phyloP scores from a whole-genome alignment of 2,329 filamentous ascomycete genomes.

The Sporothrix dimorphospora region DNA sequence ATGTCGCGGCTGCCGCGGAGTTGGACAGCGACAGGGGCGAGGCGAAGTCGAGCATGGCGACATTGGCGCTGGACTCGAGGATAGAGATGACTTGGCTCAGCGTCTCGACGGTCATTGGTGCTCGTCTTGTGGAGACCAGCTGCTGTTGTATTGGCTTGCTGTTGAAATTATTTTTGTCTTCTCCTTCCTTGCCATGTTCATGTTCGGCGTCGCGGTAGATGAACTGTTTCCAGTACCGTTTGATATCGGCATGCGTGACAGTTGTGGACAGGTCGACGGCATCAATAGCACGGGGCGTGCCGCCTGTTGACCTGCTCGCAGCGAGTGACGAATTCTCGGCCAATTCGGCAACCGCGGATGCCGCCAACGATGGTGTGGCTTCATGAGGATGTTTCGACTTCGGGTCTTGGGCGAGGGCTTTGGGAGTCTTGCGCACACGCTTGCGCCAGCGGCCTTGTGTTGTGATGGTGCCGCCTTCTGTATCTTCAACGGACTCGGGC shows the following conservation, averaged over 20 bases:
- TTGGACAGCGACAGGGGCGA: not conserved
- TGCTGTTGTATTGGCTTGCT: not conserved
- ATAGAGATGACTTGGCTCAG: constrained; percentile 20
- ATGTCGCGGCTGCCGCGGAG: not conserved
- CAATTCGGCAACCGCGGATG: not conserved
- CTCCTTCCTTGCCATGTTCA: not conserved
- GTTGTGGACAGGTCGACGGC: constrained; percentile 22
- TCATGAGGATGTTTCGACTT: not conserved
- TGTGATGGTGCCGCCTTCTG: constrained; percentile 18
- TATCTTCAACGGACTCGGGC: constrained; percentile 7
- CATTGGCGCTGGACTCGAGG: constrained; percentile 17
- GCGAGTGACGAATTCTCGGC: not conserved
- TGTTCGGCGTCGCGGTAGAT: not conserved
- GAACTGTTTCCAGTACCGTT: constrained; percentile 22
- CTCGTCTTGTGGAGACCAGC: not conserved
- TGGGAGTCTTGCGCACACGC: not conserved
- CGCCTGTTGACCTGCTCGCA: not conserved
- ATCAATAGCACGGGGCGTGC: not conserved
- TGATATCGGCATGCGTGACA: not conserved
- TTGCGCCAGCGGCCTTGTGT: constrained; percentile 33
- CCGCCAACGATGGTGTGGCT: not conserved
- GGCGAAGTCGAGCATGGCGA: constrained; percentile 25
- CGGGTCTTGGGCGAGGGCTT: constrained; percentile 6
- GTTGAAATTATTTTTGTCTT: not conserved
- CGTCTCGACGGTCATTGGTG: constrained; percentile 14